phyloP scores from a whole-genome alignment of 495 filamentous ascomycete genomes.

The Talaromyces thailandensis region DNA sequence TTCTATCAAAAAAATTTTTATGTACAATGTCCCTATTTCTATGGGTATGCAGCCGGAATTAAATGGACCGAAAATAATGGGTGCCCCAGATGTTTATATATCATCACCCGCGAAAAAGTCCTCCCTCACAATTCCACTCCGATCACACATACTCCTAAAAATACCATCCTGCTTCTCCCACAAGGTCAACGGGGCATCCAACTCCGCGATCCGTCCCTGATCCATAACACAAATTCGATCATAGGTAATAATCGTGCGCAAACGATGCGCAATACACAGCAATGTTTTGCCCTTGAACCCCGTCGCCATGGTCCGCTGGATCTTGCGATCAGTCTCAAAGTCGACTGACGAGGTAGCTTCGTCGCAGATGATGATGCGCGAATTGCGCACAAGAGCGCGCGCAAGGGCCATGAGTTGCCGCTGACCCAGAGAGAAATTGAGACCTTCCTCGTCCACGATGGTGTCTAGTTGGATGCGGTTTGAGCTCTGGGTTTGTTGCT shows the following conservation, averaged over 20 bases:
- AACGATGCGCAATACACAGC: slow-evolving; percentile 88
- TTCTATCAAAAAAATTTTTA: background rate
- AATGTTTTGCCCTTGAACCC: slow-evolving; percentile 86
- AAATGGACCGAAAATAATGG: background rate
- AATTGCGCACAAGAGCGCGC: slow-evolving; percentile 74
- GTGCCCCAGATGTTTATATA: background rate
- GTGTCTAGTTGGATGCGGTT: slow-evolving; percentile 72
- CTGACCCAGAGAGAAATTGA: slow-evolving; percentile 96
- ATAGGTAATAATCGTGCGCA: slow-evolving; percentile 88
- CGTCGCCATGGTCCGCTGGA: slow-evolving; percentile 80
- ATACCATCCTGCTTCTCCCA: slow-evolving; percentile 62
- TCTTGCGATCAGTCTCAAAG: slow-evolving; percentile 93
- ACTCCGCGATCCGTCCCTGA: slow-evolving; percentile 71
- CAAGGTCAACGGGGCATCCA: slow-evolving; percentile 65
- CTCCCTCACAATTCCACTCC: slow-evolving; percentile 70
- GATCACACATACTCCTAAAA: slow-evolving; percentile 87
- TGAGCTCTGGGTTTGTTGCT: slow-evolving; percentile 5
- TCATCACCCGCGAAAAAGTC: slow-evolving; percentile 44
- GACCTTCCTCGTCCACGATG: slow-evolving; percentile 82
- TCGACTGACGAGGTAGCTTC: slow-evolving; percentile 91
- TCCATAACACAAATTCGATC: slow-evolving; percentile 97
- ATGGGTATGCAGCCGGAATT: too few species aligned
- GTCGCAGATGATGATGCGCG: slow-evolving; percentile 91
- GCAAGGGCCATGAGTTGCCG: slow-evolving; percentile 93
- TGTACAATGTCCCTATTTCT: too few species aligned